Conservation (phyloP, 129 eudicot genomes). For the Chrysanthemum seticuspe region DNA sequence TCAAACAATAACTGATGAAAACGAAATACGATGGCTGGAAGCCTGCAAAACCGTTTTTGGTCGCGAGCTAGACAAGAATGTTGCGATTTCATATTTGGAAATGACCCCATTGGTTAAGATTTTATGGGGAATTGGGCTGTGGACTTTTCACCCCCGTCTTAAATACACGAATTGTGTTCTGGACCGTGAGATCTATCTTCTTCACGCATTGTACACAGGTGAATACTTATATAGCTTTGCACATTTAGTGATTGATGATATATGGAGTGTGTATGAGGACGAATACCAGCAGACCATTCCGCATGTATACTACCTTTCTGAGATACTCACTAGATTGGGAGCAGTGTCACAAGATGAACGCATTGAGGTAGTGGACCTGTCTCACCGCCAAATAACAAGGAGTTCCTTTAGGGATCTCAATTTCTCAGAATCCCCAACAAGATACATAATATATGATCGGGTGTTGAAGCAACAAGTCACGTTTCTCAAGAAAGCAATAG, state of each 20-base stretch:
- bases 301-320: background rate
- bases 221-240: background rate
- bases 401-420: background rate
- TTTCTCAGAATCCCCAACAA: background rate
- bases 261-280: background rate
- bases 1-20: background rate
- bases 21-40: background rate
- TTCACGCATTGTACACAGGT: background rate
- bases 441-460: background rate
- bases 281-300: background rate
- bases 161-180: background rate
- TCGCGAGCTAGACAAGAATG: background rate
- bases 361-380: background rate
- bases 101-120: background rate
- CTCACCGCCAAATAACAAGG: background rate
- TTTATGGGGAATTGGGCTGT: background rate
- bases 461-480: background rate
- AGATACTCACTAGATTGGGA: background rate
- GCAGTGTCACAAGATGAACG: background rate
- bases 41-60: conserved; percentile 2
- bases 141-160: background rate
- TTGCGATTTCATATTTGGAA: background rate
- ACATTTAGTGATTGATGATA: background rate
- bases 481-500: background rate
- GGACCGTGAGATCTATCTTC: background rate